Percentiles rank a stretch among this genome's conserved stretches.
Evolutionary conservation across 2,329 filamentous ascomycete species (phyloP).

Genomic region (Chrysosporium keratinophilum): DNA sequence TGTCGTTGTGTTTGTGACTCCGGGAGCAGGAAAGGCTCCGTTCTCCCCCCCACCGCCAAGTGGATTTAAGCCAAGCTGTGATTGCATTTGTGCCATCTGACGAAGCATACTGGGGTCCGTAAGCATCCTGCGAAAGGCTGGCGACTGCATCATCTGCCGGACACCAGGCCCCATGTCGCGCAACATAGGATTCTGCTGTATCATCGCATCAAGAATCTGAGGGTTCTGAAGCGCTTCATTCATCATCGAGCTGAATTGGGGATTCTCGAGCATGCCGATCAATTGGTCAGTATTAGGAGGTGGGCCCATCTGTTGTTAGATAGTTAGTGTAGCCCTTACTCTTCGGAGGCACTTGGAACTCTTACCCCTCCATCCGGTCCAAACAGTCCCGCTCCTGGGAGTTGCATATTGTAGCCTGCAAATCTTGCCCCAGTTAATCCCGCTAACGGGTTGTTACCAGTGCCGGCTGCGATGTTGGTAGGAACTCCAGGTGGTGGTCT

Average conservation of each 20-base stretch:
- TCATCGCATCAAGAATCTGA: slow-evolving; percentile 88
- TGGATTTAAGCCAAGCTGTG: slow-evolving; percentile 43
- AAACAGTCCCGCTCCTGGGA: slow-evolving; percentile 81
- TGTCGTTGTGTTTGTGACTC: slow-evolving; percentile 76
- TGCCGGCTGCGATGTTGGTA: slow-evolving; percentile 40
- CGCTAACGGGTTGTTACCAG: slow-evolving; percentile 77
- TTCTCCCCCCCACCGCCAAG: slow-evolving; percentile 45
- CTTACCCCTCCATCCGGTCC: slow-evolving; percentile 88
- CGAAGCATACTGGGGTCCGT: slow-evolving; percentile 78
- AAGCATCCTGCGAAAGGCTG: slow-evolving; percentile 83
- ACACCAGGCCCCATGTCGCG: slow-evolving; percentile 61
- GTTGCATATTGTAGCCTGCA: slow-evolving; percentile 69
- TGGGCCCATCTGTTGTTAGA: slow-evolving; percentile 64
- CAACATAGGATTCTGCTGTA: slow-evolving; percentile 78
- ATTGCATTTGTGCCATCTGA: slow-evolving; percentile 72
- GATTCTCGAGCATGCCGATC: slow-evolving; percentile 76
- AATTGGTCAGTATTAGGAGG: slow-evolving; percentile 72
- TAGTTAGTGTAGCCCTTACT: slow-evolving; percentile 9
- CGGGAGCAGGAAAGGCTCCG: slow-evolving; percentile 72
- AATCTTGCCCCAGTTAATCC: slow-evolving; percentile 87
- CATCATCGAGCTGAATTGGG: slow-evolving; percentile 74
- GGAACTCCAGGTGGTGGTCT: slow-evolving; percentile 32
- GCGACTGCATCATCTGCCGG: slow-evolving; percentile 76
- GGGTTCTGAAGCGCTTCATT: slow-evolving; percentile 94
- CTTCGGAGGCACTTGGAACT: slow-evolving; percentile 21